Evolutionary conservation across 495 filamentous ascomycete genomes (phyloP), one percentile per base, ranked within the genome.

Genomic region (Durotheca rogersii): DNA sequence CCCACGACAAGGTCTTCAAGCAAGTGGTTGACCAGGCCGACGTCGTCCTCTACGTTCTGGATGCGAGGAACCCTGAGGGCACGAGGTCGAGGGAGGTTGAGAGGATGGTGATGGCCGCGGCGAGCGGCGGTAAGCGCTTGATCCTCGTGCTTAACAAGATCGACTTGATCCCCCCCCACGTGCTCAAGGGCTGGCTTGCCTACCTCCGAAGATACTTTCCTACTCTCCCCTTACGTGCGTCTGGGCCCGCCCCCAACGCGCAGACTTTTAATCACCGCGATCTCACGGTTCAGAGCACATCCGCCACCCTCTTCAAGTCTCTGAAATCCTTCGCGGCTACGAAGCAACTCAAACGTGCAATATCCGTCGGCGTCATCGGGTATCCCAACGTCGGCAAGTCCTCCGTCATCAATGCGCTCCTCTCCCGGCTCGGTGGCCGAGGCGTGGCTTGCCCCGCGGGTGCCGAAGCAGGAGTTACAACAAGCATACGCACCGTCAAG

Each of bases 311-410:
- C n/a, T 86, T 97, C 76, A 87, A 83, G 41, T 86, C 91, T 1
- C 81, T 97, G 36, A 97, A 97, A 74, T 82, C 86, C 19, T 96
- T 88, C 66, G 88, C 91, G n/a, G 81, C 87, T 49, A 77, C 79
- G 48, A 86, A 86, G 69, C 83, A 90, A 57, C 74, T 96, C 54
- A 94, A 94, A 75, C 86, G 92, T 36, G 84, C 91, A 41, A 83
- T 93, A 64, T 89, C 86, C 34, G 91, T 97, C 45, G 92, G 92
- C 56, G 86, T 97, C 36, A 91, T 97, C 61, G 92, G 92, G 32
- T 96, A 96, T 72, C 92, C 92, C 51, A 97, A 97, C 69, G 92
- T 96, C 52, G 92, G 92, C 67, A 97, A 97, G 71, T 95, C 89
- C 11, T 95, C 90, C 36, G 88, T 97, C 53, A 95, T 97, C 79